These are phyloP conservation scores for Bremia lactucae DNA, from an alignment of 352 stramenopile genomes.

Conservation along the genomic window DNA sequence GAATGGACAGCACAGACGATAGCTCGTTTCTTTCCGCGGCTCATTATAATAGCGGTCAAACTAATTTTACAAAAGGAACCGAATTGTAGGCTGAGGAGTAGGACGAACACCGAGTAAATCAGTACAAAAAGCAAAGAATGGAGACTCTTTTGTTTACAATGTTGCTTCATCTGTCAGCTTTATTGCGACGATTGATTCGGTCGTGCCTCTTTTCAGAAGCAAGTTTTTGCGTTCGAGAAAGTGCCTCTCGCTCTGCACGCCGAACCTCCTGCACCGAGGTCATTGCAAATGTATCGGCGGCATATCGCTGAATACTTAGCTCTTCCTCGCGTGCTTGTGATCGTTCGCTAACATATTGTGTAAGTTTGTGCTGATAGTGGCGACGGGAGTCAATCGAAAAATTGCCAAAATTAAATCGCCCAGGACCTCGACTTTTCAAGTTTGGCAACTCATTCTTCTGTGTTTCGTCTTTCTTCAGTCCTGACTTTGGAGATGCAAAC, in stretches of 20 bases:
- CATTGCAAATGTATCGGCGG: slow-evolving; percentile 10
- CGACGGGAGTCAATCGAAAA: slow-evolving; percentile 50
- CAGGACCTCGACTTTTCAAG: slow-evolving; percentile 32
- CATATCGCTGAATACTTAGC: slow-evolving; percentile 50
- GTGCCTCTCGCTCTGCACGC: slow-evolving; percentile 51
- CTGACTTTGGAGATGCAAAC: slow-evolving; percentile 7
- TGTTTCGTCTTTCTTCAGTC: slow-evolving; percentile 8
- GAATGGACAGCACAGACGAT: slow-evolving; percentile 54
- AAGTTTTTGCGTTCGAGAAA: slow-evolving; percentile 49
- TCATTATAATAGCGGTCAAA: slow-evolving; percentile 20
- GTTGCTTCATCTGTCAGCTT: slow-evolving; percentile 25
- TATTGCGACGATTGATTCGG: slow-evolving; percentile 60
- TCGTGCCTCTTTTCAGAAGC: slow-evolving; percentile 71
- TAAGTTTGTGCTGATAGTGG: slow-evolving; percentile 69
- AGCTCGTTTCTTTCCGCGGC: slow-evolving; percentile 38
- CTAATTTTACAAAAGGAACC: slow-evolving; percentile 49
- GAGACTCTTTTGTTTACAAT: slow-evolving; percentile 4
- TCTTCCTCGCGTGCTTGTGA: slow-evolving; percentile 58
- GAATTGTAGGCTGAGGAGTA: slow-evolving; percentile 41
- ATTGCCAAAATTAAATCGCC: slow-evolving; percentile 61
- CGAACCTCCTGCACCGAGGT: slow-evolving; percentile 38
- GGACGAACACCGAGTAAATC: background rate
- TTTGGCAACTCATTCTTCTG: slow-evolving; percentile 10
- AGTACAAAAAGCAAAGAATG: slow-evolving; percentile 8
- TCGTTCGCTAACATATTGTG: slow-evolving; percentile 60